Base-by-base conservation (phyloP, 805 yeast species). In the Pichia sporocuriosa region DNA sequence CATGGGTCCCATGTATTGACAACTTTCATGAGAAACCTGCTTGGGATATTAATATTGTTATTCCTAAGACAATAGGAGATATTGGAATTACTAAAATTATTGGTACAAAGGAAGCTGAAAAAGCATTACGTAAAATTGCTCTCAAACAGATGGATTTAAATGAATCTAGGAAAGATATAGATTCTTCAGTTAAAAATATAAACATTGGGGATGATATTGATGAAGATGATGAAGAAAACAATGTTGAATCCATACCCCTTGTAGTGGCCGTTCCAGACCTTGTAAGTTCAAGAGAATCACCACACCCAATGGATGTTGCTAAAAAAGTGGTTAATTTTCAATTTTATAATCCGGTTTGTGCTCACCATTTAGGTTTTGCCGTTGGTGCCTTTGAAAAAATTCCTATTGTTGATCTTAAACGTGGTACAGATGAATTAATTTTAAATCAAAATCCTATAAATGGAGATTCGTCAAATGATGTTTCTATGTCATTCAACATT, bases 1-100 rank as follows among this genome's bases (percentile, higher is more conserved):
- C 88, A n/a, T 93, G 99, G 99, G 84, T 93, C 37, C 99, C 99
- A 0, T 93, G 98, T 57, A 72, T 93, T 6, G 97, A 93, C 49
- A 84, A 82, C 34, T 60, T 88, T 25, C 82, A 89, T 75, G 96
- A 88, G 52, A 75, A 86, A 47, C 82, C 84, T 32, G 83, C 96
- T 1, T 93, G 97, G 97, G 88, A 88, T 48, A 58, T 93, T 9
- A 95, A 86, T 55, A 68, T 93, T n/a, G 77, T 81, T 46, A 79
- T 87, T 3, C 96, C 97, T 0, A 74, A 85, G 52, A 80, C 90
- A 0, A 70, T 89, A 1, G 76, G 77, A 29, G 89, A 85, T 56
- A 76, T 89, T 25, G 82, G 77, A 1, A 64, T 63, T 34, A 65
- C 71, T 2, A 59, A 69, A 32, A 55, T 69, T 2, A 63, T 70